Base-by-base conservation (phyloP, 1,284 basidiomycete species). In the Ustilago loliicola region DNA sequence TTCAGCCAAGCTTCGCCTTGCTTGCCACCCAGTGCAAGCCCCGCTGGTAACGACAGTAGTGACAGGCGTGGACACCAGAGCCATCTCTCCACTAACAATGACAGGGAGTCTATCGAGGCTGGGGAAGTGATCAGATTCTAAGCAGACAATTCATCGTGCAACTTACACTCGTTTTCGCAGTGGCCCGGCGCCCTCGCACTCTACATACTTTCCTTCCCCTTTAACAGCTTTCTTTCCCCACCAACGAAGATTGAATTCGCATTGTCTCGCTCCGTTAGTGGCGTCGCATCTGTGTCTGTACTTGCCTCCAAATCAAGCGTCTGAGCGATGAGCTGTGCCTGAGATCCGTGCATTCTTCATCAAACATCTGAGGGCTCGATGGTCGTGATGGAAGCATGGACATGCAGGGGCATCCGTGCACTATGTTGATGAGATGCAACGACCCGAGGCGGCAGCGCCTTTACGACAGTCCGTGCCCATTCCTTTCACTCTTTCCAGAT, bases 91-190 rank as follows among this genome's bases (percentile, higher is more conserved):
- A n/a, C 25, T 3, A 29, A 34, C 23, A 19, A 11, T 17, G 0
- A 25, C 2, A 50, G 58, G 4, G 53, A 61, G 23, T 72, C 63
- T 36, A 45, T 38, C 1, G 48, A 61, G 38, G 65, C 60, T 1
- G 66, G 56, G 45, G 71, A 73, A 34, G 61, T 68, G 53, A 73
- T 73, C 23, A 56, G 61, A 7, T 73, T 73, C 36, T 68, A 47
- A 19, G 21, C 30, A n/a, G 15, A 15, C 34, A 15, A 47, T 4
- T 45, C 19, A 45, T 45, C n/a, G 42, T n/a, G n/a, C n/a, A n/a
- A n/a, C n/a, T n/a, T n/a, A 45, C 11, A 11, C n/a, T 45, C 21
- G 21, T 23, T 21, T 21, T 21, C 6, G 42, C 42, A 45, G 42
- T 21, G 21, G 21, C n/a, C 42, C 9, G 36, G 36, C 13, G 36